These are phyloP conservation scores for Quercus agrifolia DNA, from an alignment of 306 rosid genomes.

Conservation along the genomic window DNA sequence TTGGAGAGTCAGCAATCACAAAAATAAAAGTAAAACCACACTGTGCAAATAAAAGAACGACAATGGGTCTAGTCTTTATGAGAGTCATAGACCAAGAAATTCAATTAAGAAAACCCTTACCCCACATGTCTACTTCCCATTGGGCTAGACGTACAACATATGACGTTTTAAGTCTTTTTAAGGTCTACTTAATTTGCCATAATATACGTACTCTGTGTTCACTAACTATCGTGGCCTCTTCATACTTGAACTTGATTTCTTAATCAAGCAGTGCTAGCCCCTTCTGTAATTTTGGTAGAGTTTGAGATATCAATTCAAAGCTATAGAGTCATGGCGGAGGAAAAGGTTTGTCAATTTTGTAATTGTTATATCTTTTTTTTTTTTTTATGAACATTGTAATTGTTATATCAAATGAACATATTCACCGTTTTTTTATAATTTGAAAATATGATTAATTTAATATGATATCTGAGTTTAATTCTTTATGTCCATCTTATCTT, in stretches of 20 bases:
- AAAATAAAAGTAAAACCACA: not conserved
- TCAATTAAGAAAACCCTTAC: not conserved
- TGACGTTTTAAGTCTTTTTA: not conserved
- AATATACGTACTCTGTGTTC: too few species aligned
- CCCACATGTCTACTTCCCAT: constrained; percentile 18
- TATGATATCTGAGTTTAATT: too few species aligned
- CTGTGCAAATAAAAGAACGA: not conserved
- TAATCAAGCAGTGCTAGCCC: not conserved
- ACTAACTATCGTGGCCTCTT: not conserved
- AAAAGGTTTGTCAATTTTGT: constrained; percentile 31
- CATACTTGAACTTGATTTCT: not conserved
- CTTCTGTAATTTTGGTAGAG: constrained; percentile 14
- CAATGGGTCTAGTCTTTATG: not conserved
- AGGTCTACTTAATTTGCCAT: not conserved
- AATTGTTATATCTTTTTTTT: too few species aligned
- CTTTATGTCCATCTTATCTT: not conserved
- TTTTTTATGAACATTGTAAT: not conserved
- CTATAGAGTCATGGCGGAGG: constrained; percentile 23
- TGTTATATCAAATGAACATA: too few species aligned
- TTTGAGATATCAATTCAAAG: constrained; percentile 13
- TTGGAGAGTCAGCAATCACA: constrained; percentile 13
- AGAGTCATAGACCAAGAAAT: not conserved
- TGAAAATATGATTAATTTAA: too few species aligned
- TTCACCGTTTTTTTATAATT: too few species aligned
- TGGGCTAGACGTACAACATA: not conserved